A percentile compares a stretch with the other conserved stretches of the same genome.
Evolutionary conservation across 2,329 filamentous ascomycete species (phyloP).

Genomic region (Tolypocladium amazonense): DNA sequence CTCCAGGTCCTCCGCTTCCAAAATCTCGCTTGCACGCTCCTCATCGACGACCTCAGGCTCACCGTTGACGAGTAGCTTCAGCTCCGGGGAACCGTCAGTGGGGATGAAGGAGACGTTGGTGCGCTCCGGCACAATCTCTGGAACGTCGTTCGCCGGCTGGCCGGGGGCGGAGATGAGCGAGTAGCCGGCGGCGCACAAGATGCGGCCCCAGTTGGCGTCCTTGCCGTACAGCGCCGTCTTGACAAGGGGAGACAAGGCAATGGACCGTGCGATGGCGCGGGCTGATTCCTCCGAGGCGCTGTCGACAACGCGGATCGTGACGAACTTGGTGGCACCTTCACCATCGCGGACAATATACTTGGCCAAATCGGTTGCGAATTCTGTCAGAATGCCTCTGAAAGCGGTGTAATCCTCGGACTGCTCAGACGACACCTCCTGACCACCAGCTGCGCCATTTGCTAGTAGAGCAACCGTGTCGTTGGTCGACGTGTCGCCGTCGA

Average conservation of each 20-base stretch:
- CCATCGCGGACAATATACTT: slow-evolving; percentile 93
- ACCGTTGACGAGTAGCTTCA: slow-evolving; percentile 67
- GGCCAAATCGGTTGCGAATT: slow-evolving; percentile 73
- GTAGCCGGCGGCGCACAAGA: slow-evolving; percentile 90
- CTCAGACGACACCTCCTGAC: slow-evolving; percentile 46
- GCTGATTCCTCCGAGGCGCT: slow-evolving; percentile 60
- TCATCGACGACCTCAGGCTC: slow-evolving; percentile 76
- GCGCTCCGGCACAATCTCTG: slow-evolving; percentile 54
- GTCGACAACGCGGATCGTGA: slow-evolving; percentile 77
- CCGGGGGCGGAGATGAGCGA: slow-evolving; percentile 50
- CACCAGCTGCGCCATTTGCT: slow-evolving; percentile 89
- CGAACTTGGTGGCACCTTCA: slow-evolving; percentile 96
- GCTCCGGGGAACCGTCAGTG: slow-evolving; percentile 62
- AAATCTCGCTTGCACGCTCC: slow-evolving; percentile 62
- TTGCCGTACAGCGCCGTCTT: slow-evolving; percentile 96
- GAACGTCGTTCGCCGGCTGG: slow-evolving; percentile 45
- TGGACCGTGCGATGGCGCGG: slow-evolving; percentile 71
- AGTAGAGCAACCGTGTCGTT: slow-evolving; percentile 93
- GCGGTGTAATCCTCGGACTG: slow-evolving; percentile 53
- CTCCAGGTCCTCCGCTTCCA: slow-evolving; percentile 69
- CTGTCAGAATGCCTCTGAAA: slow-evolving; percentile 60
- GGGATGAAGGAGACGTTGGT: slow-evolving; percentile 75
- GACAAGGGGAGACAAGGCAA: slow-evolving; percentile 84
- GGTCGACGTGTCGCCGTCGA: slow-evolving; percentile 94
- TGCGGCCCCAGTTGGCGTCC: slow-evolving; percentile 97